Conservation (phyloP, 2,329 filamentous ascomycete genomes). For the Penicillium sclerotiorum region DNA sequence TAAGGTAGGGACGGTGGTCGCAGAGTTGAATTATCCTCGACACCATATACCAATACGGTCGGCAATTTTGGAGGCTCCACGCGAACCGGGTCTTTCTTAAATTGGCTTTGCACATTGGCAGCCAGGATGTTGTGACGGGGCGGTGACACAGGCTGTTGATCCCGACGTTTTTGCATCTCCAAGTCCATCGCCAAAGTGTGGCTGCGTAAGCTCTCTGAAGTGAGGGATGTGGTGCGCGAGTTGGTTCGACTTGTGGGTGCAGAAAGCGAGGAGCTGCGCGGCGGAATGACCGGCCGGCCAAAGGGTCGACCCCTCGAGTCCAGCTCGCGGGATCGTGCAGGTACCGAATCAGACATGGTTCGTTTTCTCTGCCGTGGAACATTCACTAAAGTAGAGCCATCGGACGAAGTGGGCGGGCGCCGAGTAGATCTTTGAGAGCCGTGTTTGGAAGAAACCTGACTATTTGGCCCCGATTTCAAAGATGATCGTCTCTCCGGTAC, state of each 20-base stretch:
- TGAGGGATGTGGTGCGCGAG: slow-evolving; percentile 49
- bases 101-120: not conserved
- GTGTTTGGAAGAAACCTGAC: slow-evolving; percentile 40
- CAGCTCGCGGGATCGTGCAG: slow-evolving; percentile 27
- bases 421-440: slow-evolving; percentile 42
- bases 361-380: slow-evolving; percentile 37
- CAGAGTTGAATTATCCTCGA: slow-evolving; percentile 45
- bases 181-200: slow-evolving; percentile 35
- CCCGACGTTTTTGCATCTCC: slow-evolving; percentile 23
- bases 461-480: slow-evolving; percentile 41
- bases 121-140: slow-evolving; percentile 20
- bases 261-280: slow-evolving; percentile 49
- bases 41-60: slow-evolving; percentile 40
- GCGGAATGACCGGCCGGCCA: slow-evolving; percentile 39
- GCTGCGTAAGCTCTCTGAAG: slow-evolving; percentile 44
- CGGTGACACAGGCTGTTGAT: slow-evolving; percentile 20
- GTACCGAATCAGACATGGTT: slow-evolving; percentile 45
- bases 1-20: slow-evolving; percentile 53
- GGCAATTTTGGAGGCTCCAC: slow-evolving; percentile 36
- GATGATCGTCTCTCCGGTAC: slow-evolving; percentile 52
- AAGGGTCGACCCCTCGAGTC: slow-evolving; percentile 32
- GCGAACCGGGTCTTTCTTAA: slow-evolving; percentile 13
- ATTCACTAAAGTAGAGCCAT: slow-evolving; percentile 36
- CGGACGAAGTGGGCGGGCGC: slow-evolving; percentile 40
- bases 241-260: slow-evolving; percentile 49